phyloP scores from a whole-genome alignment of 352 stramenopile species.

The Phytophthora quininea region DNA sequence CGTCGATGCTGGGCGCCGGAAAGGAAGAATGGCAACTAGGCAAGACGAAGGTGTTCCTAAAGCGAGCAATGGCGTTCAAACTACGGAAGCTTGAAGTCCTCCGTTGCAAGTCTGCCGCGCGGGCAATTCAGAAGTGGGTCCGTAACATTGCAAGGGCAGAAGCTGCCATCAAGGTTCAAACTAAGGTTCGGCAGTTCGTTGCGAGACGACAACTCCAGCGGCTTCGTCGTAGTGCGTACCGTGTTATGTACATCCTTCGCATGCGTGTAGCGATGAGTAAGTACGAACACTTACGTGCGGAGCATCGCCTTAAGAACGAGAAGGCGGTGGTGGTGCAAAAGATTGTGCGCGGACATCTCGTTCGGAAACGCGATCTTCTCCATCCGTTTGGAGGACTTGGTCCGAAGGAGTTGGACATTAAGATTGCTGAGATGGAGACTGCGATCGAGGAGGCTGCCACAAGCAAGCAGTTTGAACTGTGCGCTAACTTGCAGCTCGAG shows the following conservation, averaged over 20 bases:
- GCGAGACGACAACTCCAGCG: slow-evolving; percentile 58
- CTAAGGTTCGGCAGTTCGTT: slow-evolving; percentile 70
- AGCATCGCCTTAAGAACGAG: slow-evolving; percentile 56
- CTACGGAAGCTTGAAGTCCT: slow-evolving; percentile 82
- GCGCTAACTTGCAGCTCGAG: slow-evolving; percentile 83
- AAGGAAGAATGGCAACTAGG: slow-evolving; percentile 91
- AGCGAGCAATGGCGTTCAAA: slow-evolving; percentile 80
- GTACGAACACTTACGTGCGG: slow-evolving; percentile 56
- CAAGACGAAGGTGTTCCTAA: slow-evolving; percentile 90
- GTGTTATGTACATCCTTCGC: slow-evolving; percentile 60
- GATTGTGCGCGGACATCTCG: slow-evolving; percentile 67
- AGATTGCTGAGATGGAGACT: slow-evolving; percentile 78
- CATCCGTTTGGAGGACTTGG: slow-evolving; percentile 79
- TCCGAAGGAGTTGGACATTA: slow-evolving; percentile 77
- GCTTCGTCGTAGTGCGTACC: slow-evolving; percentile 66
- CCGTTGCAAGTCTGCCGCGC: slow-evolving; percentile 82
- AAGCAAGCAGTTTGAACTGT: slow-evolving; percentile 88
- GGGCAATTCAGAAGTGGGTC: slow-evolving; percentile 84
- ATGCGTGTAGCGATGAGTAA: slow-evolving; percentile 68
- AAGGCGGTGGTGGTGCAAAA: slow-evolving; percentile 80
- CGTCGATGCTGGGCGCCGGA: slow-evolving; percentile 79
- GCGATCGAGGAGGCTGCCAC: slow-evolving; percentile 79
- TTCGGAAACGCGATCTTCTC: slow-evolving; percentile 79
- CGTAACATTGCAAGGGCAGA: slow-evolving; percentile 70
- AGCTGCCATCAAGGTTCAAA: slow-evolving; percentile 72